Evolutionary conservation across 345 rosid species (phyloP).

Genomic region (Xanthoceras sorbifolium): DNA sequence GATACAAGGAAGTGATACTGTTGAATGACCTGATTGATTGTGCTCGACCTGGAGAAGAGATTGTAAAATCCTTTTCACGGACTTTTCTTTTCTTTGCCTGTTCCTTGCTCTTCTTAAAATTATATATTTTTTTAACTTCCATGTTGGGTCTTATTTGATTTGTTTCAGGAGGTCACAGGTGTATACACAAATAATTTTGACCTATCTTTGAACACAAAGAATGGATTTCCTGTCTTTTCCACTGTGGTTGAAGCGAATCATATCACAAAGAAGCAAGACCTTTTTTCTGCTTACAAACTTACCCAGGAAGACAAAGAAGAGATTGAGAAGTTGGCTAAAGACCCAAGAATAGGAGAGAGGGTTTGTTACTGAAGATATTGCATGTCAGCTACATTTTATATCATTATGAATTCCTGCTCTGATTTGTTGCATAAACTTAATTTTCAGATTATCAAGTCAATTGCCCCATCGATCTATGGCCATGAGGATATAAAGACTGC

Average conservation of each 20-base stretch:
- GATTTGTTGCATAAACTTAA: slow-evolving; percentile 9
- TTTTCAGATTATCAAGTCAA: slow-evolving; percentile 85
- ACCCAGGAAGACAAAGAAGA: slow-evolving; percentile 95
- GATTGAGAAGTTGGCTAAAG: slow-evolving; percentile 85
- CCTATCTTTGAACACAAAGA: slow-evolving; percentile 91
- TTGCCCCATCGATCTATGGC: slow-evolving; percentile 97
- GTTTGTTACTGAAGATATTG: slow-evolving; percentile 40
- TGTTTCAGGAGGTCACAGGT: slow-evolving; percentile 89
- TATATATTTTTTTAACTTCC: slow-evolving; percentile 2
- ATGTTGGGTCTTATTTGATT: slow-evolving; percentile 7
- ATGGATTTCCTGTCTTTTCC: slow-evolving; percentile 96
- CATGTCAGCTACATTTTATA: not conserved
- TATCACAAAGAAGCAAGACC: slow-evolving; percentile 92
- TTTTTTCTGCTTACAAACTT: slow-evolving; percentile 93
- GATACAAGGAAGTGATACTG: slow-evolving; percentile 97
- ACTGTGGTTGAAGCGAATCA: slow-evolving; percentile 96
- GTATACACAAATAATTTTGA: slow-evolving; percentile 93
- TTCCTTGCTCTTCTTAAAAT: not conserved
- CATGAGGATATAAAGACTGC: slow-evolving; percentile 99
- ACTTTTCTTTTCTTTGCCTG: not conserved
- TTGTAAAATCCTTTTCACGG: slow-evolving; percentile 48
- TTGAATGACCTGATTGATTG: slow-evolving; percentile 95
- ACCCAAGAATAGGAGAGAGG: slow-evolving; percentile 89
- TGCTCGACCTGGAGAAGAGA: slow-evolving; percentile 98
- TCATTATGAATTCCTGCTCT: slow-evolving; percentile 12